Evolutionary conservation across 164 flowering plant genomes (phyloP).

Genomic region (Macadamia integrifolia): DNA sequence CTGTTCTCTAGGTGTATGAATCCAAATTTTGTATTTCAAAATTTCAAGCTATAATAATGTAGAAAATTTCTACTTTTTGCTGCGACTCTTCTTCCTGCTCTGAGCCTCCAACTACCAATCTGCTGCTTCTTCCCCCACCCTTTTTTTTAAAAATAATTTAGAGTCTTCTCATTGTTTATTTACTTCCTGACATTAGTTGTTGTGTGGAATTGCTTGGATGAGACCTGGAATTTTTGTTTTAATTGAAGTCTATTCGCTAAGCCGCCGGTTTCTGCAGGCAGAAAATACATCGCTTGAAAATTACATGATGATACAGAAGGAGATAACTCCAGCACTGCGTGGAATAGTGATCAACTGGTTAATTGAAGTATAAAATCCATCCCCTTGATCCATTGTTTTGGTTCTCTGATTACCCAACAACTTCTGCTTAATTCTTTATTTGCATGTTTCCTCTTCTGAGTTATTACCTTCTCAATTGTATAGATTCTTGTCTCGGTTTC

Average conservation of each 20-base stretch:
- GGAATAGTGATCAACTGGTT: constrained; percentile 86
- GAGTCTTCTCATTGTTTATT: neutral
- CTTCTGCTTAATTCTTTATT: neutral
- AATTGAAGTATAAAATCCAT: constrained; percentile 49
- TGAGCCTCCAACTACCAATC: neutral
- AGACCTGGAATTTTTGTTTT: neutral
- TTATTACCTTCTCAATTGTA: constrained; percentile 5
- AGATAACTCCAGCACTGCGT: constrained; percentile 68
- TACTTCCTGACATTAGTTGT: neutral
- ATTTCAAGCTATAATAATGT: neutral
- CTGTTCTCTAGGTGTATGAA: too few relatives aligned
- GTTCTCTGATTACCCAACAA: neutral
- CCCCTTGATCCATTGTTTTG: neutral
- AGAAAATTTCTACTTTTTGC: neutral
- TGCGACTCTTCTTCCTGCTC: neutral
- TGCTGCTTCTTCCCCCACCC: neutral
- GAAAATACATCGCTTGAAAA: constrained; percentile 38
- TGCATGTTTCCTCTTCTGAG: constrained; percentile 1
- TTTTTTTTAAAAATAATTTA: neutral
- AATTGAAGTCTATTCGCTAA: constrained; percentile 1
- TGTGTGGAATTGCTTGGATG: neutral
- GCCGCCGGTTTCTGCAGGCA: constrained; percentile 35
- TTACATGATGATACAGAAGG: constrained; percentile 56
- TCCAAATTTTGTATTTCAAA: too few relatives aligned
- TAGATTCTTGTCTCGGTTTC: constrained; percentile 9